Percentiles rank a stretch among this genome's conserved stretches.
Evolutionary conservation across 352 stramenopile genomes (phyloP).

Genomic region (Pythium vanterpoolii): DNA sequence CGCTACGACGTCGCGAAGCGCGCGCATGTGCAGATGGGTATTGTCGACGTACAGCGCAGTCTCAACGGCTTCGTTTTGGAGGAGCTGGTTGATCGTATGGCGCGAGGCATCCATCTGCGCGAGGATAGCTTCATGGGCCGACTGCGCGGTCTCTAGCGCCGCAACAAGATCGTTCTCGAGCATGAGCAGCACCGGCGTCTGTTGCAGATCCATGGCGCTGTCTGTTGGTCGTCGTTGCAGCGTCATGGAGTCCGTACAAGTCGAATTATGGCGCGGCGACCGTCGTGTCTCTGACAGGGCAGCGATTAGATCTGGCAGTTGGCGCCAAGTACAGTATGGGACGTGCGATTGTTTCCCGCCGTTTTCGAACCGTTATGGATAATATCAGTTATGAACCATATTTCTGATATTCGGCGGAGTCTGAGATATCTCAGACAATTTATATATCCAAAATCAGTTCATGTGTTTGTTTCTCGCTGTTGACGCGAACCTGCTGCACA

Average conservation of each 20-base stretch:
- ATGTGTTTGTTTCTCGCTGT: too few species aligned
- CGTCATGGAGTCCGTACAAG: not conserved
- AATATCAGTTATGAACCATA: too few species aligned
- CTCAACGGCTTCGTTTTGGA: constrained; percentile 23
- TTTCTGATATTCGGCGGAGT: too few species aligned
- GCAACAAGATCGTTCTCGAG: constrained; percentile 24
- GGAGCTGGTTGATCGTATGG: constrained; percentile 13
- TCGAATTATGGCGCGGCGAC: too few species aligned
- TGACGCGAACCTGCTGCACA: too few species aligned
- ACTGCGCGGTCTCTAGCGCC: constrained; percentile 10
- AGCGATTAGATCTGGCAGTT: too few species aligned
- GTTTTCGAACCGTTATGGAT: too few species aligned
- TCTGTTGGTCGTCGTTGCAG: not conserved
- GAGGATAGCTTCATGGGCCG: constrained; percentile 8
- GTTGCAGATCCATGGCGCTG: not conserved
- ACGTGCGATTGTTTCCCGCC: too few species aligned
- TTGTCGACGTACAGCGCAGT: constrained; percentile 21
- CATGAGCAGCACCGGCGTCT: constrained; percentile 10
- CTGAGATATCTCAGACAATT: too few species aligned
- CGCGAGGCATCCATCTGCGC: constrained; percentile 19
- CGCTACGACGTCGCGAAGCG: constrained; percentile 25
- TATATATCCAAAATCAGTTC: too few species aligned
- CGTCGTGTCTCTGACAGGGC: too few species aligned
- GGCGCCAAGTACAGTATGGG: too few species aligned
- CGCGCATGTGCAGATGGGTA: constrained; percentile 23